Evolutionary conservation across 2,329 filamentous ascomycete species (phyloP).

Genomic region (Trichoderma lentiforme): DNA sequence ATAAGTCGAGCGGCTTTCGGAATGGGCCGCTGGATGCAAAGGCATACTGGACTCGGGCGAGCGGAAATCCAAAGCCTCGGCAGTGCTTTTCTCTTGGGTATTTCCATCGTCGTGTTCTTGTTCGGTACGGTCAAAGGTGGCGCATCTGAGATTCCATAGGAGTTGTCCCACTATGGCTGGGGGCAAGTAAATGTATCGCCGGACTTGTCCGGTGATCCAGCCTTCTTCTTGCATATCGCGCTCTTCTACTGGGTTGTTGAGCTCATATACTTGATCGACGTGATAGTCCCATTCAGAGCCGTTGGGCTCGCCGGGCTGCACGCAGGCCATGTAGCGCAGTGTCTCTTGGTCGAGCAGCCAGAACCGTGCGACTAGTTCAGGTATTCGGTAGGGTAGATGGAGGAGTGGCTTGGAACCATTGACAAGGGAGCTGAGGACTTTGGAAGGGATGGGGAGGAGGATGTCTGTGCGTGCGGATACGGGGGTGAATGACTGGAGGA

Average conservation of each 20-base stretch:
- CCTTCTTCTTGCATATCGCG: constrained; percentile 52
- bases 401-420: constrained; percentile 52
- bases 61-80: background rate
- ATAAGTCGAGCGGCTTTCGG: background rate
- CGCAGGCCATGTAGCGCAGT: constrained; percentile 57
- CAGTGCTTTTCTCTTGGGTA: background rate
- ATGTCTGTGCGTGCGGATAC: constrained; percentile 52
- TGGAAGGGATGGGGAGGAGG: constrained; percentile 48
- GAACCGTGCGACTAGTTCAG: constrained; percentile 53
- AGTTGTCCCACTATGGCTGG: constrained; percentile 57
- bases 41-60: background rate
- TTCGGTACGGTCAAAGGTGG: constrained; percentile 38
- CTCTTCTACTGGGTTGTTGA: constrained; percentile 57
- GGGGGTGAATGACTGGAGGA: constrained; percentile 46
- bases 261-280: constrained; percentile 52
- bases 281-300: constrained; percentile 28
- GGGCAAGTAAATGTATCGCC: constrained; percentile 51
- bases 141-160: constrained; percentile 54
- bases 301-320: constrained; percentile 48
- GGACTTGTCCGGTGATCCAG: constrained; percentile 50
- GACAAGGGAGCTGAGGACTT: constrained; percentile 48
- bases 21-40: background rate
- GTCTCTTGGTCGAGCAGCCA: constrained; percentile 59
- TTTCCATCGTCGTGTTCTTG: background rate
- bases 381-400: constrained; percentile 54